Conservation (phyloP, 2,329 filamentous ascomycete species). For the Neurospora crassa region DNA sequence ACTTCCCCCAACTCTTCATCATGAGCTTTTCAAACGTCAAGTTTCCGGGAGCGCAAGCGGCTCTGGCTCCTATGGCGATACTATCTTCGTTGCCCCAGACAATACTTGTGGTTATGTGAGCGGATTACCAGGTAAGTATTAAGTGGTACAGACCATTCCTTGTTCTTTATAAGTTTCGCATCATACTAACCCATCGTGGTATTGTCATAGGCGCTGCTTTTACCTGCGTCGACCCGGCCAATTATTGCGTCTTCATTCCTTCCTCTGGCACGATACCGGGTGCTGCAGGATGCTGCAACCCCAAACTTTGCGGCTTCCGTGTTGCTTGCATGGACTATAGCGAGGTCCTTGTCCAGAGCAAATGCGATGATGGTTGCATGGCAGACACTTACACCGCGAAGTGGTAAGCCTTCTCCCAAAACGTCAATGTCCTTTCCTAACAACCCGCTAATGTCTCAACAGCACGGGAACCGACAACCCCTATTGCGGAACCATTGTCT, state of each 20-base stretch:
- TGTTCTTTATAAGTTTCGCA: neutral
- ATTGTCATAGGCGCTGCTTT: slow-evolving; percentile 26
- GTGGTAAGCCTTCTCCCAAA: slow-evolving; percentile 27
- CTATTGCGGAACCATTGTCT: slow-evolving; percentile 37
- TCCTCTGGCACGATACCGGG: slow-evolving; percentile 22
- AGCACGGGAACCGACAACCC: slow-evolving; percentile 27
- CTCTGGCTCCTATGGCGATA: slow-evolving; percentile 13
- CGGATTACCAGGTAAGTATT: slow-evolving; percentile 26
- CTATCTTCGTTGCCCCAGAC: slow-evolving; percentile 36
- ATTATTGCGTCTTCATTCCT: slow-evolving; percentile 32
- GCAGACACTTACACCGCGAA: slow-evolving; percentile 33
- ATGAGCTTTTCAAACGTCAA: slow-evolving; percentile 24
- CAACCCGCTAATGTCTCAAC: slow-evolving; percentile 10
- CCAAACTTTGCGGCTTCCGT: slow-evolving; percentile 25
- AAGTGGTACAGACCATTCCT: neutral
- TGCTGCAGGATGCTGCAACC: slow-evolving; percentile 33
- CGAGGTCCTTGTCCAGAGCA: slow-evolving; percentile 24
- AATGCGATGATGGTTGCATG: slow-evolving; percentile 31
- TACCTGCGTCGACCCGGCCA: slow-evolving; percentile 25
- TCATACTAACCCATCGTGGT: slow-evolving; percentile 3
- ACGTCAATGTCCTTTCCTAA: neutral
- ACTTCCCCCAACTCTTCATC: slow-evolving; percentile 24
- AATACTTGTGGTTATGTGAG: slow-evolving; percentile 42
- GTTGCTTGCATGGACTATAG: slow-evolving; percentile 30
- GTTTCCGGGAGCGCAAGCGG: slow-evolving; percentile 10